phyloP scores from a whole-genome alignment of 768 basidiomycete species.

The Amanita muscaria region DNA sequence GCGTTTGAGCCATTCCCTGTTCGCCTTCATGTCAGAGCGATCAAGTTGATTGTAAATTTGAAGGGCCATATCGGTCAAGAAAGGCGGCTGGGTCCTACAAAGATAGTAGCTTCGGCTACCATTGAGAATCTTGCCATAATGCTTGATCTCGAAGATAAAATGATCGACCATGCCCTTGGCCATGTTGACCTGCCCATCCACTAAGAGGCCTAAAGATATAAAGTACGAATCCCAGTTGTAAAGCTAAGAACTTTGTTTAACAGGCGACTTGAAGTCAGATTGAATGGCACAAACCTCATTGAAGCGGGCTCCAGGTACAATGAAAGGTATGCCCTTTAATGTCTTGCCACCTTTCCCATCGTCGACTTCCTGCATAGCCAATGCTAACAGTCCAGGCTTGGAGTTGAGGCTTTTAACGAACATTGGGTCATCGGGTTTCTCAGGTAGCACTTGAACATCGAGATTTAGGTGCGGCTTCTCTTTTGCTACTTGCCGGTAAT shows the following conservation, averaged over 20 bases:
- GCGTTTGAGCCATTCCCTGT: conserved; percentile 87
- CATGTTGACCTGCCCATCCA: conserved; percentile 90
- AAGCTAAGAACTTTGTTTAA: conserved; percentile 36
- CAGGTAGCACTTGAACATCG: conserved; percentile 85
- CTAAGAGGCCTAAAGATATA: conserved; percentile 85
- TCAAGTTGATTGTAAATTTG: conserved; percentile 97
- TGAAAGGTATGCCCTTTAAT: conserved; percentile 90
- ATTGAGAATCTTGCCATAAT: conserved; percentile 95
- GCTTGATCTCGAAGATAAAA: conserved; percentile 98
- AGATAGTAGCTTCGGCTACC: conserved; percentile 95
- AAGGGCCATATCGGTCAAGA: conserved; percentile 97
- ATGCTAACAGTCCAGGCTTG: conserved; percentile 87
- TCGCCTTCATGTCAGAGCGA: conserved; percentile 67
- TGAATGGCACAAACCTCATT: conserved; percentile 58
- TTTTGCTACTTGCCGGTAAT: conserved; percentile 84
- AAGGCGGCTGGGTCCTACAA: conserved; percentile 93
- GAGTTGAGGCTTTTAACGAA: conserved; percentile 92
- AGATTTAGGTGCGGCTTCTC: conserved; percentile 93
- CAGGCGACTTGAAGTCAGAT: conserved; percentile 1
- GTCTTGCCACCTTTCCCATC: conserved; percentile 72
- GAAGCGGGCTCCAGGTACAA: conserved; percentile 92
- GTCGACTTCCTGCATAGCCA: conserved; percentile 91
- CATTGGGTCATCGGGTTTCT: conserved; percentile 74
- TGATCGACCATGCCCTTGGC: conserved; percentile 98
- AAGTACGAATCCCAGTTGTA: conserved; percentile 98